Evolutionary conservation across 2,329 filamentous ascomycete genomes (phyloP).

Genomic region (Stachybotrys echinatus): DNA sequence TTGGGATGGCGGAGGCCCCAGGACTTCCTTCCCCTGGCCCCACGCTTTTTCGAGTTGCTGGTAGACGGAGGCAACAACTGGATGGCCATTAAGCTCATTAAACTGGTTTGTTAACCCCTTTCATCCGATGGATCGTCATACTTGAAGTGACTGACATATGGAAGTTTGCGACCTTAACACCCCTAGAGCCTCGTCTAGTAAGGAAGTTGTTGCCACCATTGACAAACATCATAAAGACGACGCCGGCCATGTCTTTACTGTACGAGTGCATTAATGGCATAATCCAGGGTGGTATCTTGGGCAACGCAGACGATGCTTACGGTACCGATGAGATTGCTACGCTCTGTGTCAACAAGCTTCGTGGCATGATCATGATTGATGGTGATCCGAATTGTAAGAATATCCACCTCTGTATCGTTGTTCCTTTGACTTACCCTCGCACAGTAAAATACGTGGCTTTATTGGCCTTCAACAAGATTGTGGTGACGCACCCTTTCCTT

Average conservation of each 20-base stretch:
- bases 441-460: constrained; percentile 95
- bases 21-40: constrained; percentile 89
- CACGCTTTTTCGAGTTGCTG: constrained; percentile 84
- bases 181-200: constrained; percentile 83
- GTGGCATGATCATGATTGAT: constrained; percentile 90
- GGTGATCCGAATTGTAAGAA: constrained; percentile 89
- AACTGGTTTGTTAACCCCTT: constrained; percentile 56
- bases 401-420: constrained; percentile 9
- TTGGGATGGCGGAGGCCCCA: constrained; percentile 89
- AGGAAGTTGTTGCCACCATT: constrained; percentile 87
- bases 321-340: constrained; percentile 89
- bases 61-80: constrained; percentile 95
- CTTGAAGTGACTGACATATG: constrained; percentile 1
- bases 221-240: constrained; percentile 89
- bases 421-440: constrained; percentile 8
- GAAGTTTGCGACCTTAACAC: constrained; percentile 90
- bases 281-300: constrained; percentile 91
- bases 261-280: constrained; percentile 99
- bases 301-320: constrained; percentile 70
- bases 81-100: constrained; percentile 99
- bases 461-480: constrained; percentile 92
- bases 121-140: not conserved
- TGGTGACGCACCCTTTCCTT: constrained; percentile 78
- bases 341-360: constrained; percentile 85
- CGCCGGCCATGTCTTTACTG: constrained; percentile 92